Conservation (phyloP, 176 grass and related monocot genomes). For the Elaeis guineensis region DNA sequence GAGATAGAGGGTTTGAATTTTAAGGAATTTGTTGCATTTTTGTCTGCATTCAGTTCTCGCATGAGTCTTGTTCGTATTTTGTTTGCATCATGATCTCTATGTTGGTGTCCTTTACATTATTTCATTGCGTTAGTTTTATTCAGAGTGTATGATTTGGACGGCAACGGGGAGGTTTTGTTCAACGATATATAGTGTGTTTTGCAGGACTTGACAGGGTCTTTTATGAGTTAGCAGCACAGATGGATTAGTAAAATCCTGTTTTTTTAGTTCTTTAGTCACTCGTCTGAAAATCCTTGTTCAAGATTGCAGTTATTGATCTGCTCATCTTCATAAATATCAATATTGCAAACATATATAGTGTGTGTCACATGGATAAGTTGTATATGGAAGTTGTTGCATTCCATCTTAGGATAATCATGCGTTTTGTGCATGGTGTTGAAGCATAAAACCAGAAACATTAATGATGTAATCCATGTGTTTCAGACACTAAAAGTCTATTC, state of each 20-base stretch:
- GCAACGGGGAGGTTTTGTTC: constrained; percentile 75
- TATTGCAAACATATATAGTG: too few species aligned
- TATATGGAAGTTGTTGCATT: too few species aligned
- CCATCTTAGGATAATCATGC: too few species aligned
- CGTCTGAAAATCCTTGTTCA: too few species aligned
- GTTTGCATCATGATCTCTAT: background rate
- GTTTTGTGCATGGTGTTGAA: too few species aligned
- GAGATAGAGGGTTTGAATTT: constrained; percentile 90
- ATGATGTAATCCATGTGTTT: too few species aligned
- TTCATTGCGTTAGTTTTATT: constrained; percentile 60
- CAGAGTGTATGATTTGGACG: constrained; percentile 71
- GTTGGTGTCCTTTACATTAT: background rate
- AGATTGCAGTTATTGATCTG: too few species aligned
- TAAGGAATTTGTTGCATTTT: constrained; percentile 87
- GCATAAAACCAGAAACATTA: too few species aligned
- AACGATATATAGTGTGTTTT: constrained; percentile 64
- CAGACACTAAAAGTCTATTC: too few species aligned
- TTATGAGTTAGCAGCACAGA: constrained; percentile 30
- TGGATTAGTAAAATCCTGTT: background rate
- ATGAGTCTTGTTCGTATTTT: constrained; percentile 18
- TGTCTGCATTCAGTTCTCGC: constrained; percentile 61
- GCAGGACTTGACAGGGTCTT: constrained; percentile 63
- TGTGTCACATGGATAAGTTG: too few species aligned
- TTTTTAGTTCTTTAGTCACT: constrained; percentile 3
- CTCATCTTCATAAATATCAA: too few species aligned